Evolutionary conservation across 345 rosid genomes (phyloP), one percentile per base, ranked within the genome.

Genomic region (Gossypium mustelinum): DNA sequence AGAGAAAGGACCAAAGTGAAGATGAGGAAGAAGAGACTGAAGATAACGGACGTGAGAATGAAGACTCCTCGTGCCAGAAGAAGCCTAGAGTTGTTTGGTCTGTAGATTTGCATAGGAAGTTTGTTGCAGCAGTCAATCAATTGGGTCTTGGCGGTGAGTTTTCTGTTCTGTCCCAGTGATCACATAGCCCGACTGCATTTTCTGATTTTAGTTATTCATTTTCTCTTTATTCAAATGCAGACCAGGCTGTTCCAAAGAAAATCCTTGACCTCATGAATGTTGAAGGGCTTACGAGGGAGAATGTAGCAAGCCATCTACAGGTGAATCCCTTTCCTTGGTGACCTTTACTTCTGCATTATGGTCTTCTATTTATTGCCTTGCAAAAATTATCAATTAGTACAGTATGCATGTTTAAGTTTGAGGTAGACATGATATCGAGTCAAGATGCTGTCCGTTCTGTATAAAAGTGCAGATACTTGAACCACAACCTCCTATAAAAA

Each of bases 301-400:
- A 95, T 78, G 99, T 95, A 18, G 99, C 99, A 29, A 93, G 99
- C 76, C 99, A 95, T 85, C 83, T 95, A 75, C 98, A 95, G 95
- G 99, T 81, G 79, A 67, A 56, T 47, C 50, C 47, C 24, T 79
- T 79, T 73, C 27, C 22, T 47, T 29, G 58, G 7, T 11, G 14
- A 11, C 10, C 52, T 29, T 74, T 63, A 14, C 17, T 7, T 63
- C 44, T 11, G 57, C 16, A 17, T 43, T 27, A 8, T 7, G 10
- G 3, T 17, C 5, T 41, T 18, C 13, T 44, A 75, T 45, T 2
- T 55, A 54, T 47, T 74, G 52, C 39, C 56, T 68, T 64, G 68
- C 48, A 39, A n/a, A 14, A 39, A n/a, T 63, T 63, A 39, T 20
- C 34, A 66, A 52, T 52, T 52, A 45, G 20, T 11, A 64, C 1